Percentiles rank a stretch among this genome's conserved stretches.
Evolutionary conservation across 1,284 basidiomycete genomes (phyloP).

Genomic region (Puccinia coronata): DNA sequence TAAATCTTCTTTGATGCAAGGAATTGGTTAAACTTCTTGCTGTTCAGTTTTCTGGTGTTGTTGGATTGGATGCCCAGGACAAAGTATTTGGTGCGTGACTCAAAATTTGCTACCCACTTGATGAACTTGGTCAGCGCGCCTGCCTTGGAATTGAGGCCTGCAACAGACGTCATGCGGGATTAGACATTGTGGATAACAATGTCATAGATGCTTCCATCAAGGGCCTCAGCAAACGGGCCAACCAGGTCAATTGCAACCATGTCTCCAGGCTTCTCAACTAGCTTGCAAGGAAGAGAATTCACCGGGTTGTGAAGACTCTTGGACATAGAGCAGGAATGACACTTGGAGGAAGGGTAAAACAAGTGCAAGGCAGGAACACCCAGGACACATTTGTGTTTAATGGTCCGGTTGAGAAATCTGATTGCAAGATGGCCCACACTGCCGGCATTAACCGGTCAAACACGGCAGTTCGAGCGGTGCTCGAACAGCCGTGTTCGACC

Average conservation of each 20-base stretch:
- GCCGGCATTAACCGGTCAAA: too few species aligned
- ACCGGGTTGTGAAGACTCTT: background rate
- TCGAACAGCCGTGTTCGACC: too few species aligned
- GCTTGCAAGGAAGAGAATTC: background rate
- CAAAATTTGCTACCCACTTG: background rate
- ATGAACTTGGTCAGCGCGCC: background rate
- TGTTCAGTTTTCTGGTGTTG: background rate
- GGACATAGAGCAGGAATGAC: background rate
- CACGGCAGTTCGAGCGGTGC: too few species aligned
- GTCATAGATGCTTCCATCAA: background rate
- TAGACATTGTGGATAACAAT: background rate
- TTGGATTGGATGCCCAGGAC: background rate
- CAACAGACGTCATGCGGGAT: background rate
- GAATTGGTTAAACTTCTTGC: background rate
- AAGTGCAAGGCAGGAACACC: background rate
- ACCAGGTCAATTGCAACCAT: constrained; percentile 1
- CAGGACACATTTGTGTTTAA: background rate
- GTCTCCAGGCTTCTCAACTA: background rate
- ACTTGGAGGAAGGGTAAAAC: background rate
- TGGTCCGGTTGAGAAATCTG: background rate
- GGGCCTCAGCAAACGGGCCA: background rate
- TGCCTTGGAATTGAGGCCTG: background rate
- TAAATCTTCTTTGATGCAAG: background rate
- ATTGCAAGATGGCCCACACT: constrained; percentile 3
- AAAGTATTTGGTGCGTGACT: background rate